Evolutionary conservation across 257 asterid species (phyloP), one percentile per base, ranked within the genome.

Genomic region (Prunella vulgaris): DNA sequence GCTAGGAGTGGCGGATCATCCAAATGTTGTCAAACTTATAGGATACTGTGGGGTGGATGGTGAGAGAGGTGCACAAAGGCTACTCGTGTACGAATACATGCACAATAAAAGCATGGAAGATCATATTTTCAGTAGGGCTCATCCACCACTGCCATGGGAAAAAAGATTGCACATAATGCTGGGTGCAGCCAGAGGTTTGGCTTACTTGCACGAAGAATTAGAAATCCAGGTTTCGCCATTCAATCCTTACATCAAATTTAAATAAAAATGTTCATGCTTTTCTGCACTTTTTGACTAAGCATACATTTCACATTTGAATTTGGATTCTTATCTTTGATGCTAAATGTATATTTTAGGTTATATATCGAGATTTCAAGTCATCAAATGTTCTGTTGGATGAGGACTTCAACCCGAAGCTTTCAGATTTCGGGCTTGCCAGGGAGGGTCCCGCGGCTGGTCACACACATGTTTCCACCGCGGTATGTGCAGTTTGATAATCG

Each of bases 371-470:
- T 79, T 88, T 91, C 76, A 91, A 91, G 83, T 54, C 97, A 37
- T 85, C 97, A 5, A 91, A 91, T 66, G 85, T 91, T 65, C 79
- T 91, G 5, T 60, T 88, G 76, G 93, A 87, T 66, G 82, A 76
- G 51, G 86, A 84, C 6, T 88, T 85, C 87, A 83, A 73, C 15
- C 87, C 96, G 40, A 91, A 87, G 83, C 91, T 89, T 78, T 87
- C 97, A 1, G 96, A 87, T 32, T 91, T 88, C 9, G 97, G 97
- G 75, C 96, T 91, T 53, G 97, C 97, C 3, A 75, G 97, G 65
- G 95, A 88, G 69, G 96, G 96, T n/a, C 97, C 96, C 1, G 79
- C 88, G 0, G 90, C 85, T 44, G 89, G 81, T 30, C 85, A 72
- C 22, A 86, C 96, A 7, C 96, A 85, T 42, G 95, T 91, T 54